Conservation (phyloP, 768 basidiomycete genomes). For the Suillus plorans region DNA sequence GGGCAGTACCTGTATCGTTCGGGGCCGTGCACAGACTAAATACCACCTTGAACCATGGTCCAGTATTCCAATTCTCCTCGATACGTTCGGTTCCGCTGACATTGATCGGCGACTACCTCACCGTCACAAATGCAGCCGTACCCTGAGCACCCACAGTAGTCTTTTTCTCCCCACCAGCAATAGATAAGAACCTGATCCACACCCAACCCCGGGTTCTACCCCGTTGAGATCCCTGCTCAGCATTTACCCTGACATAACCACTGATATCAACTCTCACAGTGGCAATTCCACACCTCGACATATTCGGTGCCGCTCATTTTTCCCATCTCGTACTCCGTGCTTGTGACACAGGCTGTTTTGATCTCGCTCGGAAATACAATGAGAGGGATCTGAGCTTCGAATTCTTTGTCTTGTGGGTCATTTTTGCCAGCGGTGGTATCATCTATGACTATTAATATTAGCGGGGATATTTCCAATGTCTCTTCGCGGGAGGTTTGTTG, state of each 20-base stretch:
- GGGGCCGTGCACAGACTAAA: neutral
- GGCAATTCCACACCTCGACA: neutral
- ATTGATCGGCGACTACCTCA: neutral
- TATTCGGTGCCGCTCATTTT: neutral
- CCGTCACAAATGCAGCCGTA: neutral
- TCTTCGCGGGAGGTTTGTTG: neutral
- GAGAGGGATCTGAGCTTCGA: neutral
- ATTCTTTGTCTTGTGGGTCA: neutral
- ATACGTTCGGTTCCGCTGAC: neutral
- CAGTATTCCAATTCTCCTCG: neutral
- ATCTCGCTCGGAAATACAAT: constrained; percentile 2
- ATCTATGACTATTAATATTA: neutral
- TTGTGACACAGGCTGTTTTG: constrained; percentile 1
- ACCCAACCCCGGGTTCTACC: neutral
- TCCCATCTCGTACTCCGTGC: neutral
- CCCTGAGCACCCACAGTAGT: neutral
- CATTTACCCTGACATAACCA: constrained; percentile 1
- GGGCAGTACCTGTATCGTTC: neutral
- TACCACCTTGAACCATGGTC: neutral
- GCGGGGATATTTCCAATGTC: neutral
- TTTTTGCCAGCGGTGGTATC: neutral
- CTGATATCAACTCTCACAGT: constrained; percentile 2
- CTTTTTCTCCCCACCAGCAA: neutral
- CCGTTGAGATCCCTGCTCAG: neutral
- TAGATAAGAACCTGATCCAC: neutral